phyloP scores from a whole-genome alignment of 2,329 filamentous ascomycete genomes.

The Blastomyces gilchristii region DNA sequence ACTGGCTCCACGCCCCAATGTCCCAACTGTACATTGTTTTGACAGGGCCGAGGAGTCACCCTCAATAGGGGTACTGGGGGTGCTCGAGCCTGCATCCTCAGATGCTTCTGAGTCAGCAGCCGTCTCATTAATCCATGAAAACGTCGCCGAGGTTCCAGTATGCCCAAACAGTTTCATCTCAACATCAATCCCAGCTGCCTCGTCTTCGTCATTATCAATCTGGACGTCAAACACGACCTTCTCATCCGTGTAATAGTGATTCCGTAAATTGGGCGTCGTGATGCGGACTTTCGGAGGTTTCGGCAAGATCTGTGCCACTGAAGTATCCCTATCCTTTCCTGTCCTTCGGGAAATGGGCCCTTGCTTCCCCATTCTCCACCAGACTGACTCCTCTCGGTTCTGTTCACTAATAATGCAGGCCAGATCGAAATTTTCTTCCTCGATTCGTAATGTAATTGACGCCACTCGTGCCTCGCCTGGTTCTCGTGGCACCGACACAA shows the following conservation, averaged over 20 bases:
- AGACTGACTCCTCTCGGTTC: conserved; percentile 25
- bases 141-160: conserved; percentile 36
- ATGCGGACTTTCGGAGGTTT: conserved; percentile 89
- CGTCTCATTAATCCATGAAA: conserved; percentile 39
- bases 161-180: conserved; percentile 57
- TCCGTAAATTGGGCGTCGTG: conserved; percentile 48
- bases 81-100: conserved; percentile 16
- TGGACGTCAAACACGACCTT: conserved; percentile 56
- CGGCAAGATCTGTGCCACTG: conserved; percentile 62
- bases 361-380: conserved; percentile 35
- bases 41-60: conserved; percentile 13
- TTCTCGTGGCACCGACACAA: conserved; percentile 66
- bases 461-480: conserved; percentile 63
- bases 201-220: conserved; percentile 72
- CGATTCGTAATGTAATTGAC: conserved; percentile 53
- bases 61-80: conserved; percentile 18
- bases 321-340: conserved; percentile 39
- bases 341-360: conserved; percentile 30
- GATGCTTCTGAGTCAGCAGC: conserved; percentile 15
- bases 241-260: conserved; percentile 82
- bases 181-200: conserved; percentile 60
- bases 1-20: conserved; percentile 25
- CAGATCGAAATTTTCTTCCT: conserved; percentile 56
- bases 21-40: conserved; percentile 27
- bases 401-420: conserved; percentile 50